Conservation (phyloP, 1,284 basidiomycete species). For the Xerocomus nothofagi region DNA sequence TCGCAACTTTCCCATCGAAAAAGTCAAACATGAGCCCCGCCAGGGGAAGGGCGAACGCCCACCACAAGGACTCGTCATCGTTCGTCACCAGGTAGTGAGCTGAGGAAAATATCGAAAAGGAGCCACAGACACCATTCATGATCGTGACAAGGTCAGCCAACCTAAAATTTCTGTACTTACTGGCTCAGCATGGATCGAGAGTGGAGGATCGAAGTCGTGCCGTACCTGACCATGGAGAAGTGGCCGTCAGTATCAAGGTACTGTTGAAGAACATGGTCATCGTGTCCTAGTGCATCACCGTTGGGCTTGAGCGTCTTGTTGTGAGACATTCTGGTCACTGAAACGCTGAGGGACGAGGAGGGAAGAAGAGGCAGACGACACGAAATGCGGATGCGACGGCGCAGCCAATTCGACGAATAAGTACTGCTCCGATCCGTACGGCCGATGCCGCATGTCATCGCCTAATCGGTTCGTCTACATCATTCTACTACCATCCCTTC, state of each 20-base stretch:
- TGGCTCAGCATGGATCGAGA: slow-evolving; percentile 18
- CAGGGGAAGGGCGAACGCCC: slow-evolving; percentile 85
- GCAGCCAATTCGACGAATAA: slow-evolving; percentile 14
- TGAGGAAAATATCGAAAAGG: slow-evolving; percentile 92
- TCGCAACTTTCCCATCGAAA: slow-evolving; percentile 95
- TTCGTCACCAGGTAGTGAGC: slow-evolving; percentile 84
- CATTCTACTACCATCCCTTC: slow-evolving; percentile 31
- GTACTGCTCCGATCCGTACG: neutral
- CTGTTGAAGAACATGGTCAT: slow-evolving; percentile 64
- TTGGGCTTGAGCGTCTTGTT: slow-evolving; percentile 34
- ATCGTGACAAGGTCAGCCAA: slow-evolving; percentile 99
- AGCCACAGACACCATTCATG: slow-evolving; percentile 99
- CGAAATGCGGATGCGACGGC: slow-evolving; percentile 22
- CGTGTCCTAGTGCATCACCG: slow-evolving; percentile 10
- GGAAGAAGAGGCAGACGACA: slow-evolving; percentile 32
- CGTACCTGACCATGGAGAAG: slow-evolving; percentile 91
- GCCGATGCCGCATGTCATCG: slow-evolving; percentile 7
- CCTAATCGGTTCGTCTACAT: too few species aligned
- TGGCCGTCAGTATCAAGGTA: slow-evolving; percentile 90
- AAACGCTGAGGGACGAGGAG: slow-evolving; percentile 1
- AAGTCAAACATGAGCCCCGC: slow-evolving; percentile 99
- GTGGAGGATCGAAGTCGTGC: slow-evolving; percentile 14
- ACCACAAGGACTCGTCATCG: slow-evolving; percentile 81
- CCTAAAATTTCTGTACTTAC: slow-evolving; percentile 82
- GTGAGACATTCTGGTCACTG: slow-evolving; percentile 23